Percentiles rank a stretch among this genome's conserved stretches.
Conservation (phyloP, 805 yeast species). For the Phaffomyces antillensis region DNA sequence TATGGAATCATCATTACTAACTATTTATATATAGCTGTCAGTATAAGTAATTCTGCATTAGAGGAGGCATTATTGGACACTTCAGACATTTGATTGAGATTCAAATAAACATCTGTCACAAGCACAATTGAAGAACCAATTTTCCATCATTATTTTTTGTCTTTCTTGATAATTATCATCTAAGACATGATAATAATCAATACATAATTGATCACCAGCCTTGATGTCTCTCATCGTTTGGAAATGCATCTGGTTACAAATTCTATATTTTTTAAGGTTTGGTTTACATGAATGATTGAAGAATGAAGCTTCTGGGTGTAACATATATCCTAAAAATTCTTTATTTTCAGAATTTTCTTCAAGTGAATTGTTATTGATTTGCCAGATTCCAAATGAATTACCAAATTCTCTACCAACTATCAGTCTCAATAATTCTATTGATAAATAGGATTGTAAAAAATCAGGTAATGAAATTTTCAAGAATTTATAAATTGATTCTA, state of each 20-base stretch:
- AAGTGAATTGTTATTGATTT: conserved; percentile 24
- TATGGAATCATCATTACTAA: not conserved
- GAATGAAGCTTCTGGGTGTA: conserved; percentile 57
- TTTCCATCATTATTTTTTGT: conserved; percentile 34
- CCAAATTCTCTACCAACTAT: conserved; percentile 55
- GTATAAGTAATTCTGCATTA: conserved; percentile 33
- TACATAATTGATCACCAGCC: conserved; percentile 45
- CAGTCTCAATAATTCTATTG: conserved; percentile 33
- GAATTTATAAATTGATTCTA: conserved; percentile 41
- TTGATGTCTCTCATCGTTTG: conserved; percentile 32
- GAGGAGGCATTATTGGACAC: conserved; percentile 35
- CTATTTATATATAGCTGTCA: conserved; percentile 14
- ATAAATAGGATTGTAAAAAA: conserved; percentile 28
- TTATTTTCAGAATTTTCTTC: conserved; percentile 33
- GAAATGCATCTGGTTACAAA: conserved; percentile 34
- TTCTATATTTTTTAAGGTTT: conserved; percentile 42
- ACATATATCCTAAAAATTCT: conserved; percentile 53
- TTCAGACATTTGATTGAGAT: conserved; percentile 22
- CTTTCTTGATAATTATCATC: conserved; percentile 35
- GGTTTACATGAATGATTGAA: conserved; percentile 64
- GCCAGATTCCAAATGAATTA: conserved; percentile 68
- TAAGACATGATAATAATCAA: conserved; percentile 50
- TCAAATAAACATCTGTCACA: conserved; percentile 38
- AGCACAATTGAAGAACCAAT: conserved; percentile 55
- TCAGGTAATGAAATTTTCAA: conserved; percentile 33